These are phyloP conservation scores for Cladobotryum mycophilum DNA, from an alignment of 2,329 filamentous ascomycete species.

Conservation along the genomic window DNA sequence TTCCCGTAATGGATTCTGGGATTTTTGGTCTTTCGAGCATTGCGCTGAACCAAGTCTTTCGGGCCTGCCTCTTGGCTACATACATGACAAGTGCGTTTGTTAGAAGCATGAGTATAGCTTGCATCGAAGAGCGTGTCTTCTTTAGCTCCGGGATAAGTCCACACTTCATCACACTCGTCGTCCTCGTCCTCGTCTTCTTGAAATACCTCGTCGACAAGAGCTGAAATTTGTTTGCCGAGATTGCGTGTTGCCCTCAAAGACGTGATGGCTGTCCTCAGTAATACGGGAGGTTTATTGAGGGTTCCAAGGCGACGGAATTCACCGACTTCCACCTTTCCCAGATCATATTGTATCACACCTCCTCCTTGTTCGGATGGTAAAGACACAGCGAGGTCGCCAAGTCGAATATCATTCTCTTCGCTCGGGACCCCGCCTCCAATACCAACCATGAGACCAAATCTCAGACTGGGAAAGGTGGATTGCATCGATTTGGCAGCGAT, in stretches of 20 bases:
- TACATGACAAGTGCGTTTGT: neutral
- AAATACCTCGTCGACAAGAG: too few species aligned
- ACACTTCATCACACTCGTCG: too few species aligned
- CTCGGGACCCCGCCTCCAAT: conserved; percentile 28
- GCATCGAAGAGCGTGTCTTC: neutral
- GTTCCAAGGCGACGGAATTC: too few species aligned
- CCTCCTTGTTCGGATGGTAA: neutral
- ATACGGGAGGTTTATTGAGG: too few species aligned
- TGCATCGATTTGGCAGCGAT: conserved; percentile 23
- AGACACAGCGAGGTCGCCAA: conserved; percentile 20
- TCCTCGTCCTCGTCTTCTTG: too few species aligned
- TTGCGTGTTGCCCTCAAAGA: too few species aligned
- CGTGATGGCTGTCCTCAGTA: too few species aligned
- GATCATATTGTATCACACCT: conserved; percentile 20
- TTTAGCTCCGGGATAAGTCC: too few species aligned
- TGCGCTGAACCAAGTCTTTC: neutral
- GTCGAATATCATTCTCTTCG: conserved; percentile 26
- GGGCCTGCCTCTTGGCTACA: neutral
- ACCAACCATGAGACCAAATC: conserved; percentile 16
- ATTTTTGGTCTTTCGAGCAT: neutral
- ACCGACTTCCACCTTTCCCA: conserved; percentile 12
- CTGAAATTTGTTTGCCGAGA: too few species aligned
- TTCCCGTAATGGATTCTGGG: neutral
- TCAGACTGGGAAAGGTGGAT: conserved; percentile 24
- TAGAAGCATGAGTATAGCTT: conserved; percentile 1